Conservation (phyloP, 2,329 filamentous ascomycete species). For the Helotiales sp. region DNA sequence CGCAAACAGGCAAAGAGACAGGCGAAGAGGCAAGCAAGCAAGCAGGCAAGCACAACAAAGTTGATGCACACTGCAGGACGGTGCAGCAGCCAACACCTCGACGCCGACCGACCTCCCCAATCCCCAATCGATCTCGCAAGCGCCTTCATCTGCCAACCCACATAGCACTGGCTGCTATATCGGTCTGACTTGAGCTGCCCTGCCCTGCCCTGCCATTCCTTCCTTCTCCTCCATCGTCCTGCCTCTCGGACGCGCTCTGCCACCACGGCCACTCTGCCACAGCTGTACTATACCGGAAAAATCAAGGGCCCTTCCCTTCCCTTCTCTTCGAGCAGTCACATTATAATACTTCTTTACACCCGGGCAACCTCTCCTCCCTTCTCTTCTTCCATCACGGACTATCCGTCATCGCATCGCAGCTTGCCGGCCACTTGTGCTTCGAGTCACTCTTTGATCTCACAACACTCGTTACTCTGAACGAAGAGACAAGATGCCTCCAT, state of each 20-base stretch:
- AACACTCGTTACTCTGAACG: slow-evolving; percentile 34
- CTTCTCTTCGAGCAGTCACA: slow-evolving; percentile 30
- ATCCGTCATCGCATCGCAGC: slow-evolving; percentile 37
- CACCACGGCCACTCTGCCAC: slow-evolving; percentile 10
- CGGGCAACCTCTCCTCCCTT: slow-evolving; percentile 21
- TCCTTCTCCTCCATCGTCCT: background rate
- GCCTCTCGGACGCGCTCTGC: slow-evolving; percentile 15
- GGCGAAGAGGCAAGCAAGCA: background rate
- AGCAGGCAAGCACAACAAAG: slow-evolving; percentile 23
- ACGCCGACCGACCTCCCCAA: slow-evolving; percentile 4
- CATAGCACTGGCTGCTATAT: slow-evolving; percentile 42
- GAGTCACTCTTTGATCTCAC: slow-evolving; percentile 38
- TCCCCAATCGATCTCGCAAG: slow-evolving; percentile 22
- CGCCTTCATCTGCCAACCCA: slow-evolving; percentile 28
- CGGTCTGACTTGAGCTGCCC: slow-evolving; percentile 26
- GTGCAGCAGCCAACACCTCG: slow-evolving; percentile 26
- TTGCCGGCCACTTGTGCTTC: slow-evolving; percentile 36
- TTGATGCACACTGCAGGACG: slow-evolving; percentile 29
- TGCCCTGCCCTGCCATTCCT: slow-evolving; percentile 29
- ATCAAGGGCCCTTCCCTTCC: slow-evolving; percentile 19
- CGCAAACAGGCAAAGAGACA: background rate
- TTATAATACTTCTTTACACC: slow-evolving; percentile 40
- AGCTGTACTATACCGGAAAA: slow-evolving; percentile 21
- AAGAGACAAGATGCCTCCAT: slow-evolving; percentile 40
- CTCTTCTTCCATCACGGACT: slow-evolving; percentile 35